Evolutionary conservation across 805 yeast genomes (phyloP).

Genomic region (Ascoidea asiatica): DNA sequence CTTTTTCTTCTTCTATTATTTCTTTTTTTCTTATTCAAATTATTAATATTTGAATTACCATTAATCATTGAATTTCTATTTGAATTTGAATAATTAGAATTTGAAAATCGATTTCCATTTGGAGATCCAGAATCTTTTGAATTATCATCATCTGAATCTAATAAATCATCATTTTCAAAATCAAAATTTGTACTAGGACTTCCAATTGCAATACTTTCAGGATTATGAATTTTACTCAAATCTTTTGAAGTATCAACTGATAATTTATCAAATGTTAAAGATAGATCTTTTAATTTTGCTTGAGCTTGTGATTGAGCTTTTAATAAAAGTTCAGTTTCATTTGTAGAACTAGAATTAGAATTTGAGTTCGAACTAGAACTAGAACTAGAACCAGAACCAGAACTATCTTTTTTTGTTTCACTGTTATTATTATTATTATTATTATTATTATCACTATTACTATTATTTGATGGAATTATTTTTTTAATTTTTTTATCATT

Average conservation of each 20-base stretch:
- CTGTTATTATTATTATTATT: background rate
- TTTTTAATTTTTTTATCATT: conserved; percentile 13
- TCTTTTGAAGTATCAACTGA: conserved; percentile 7
- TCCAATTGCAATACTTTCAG: too few relatives aligned
- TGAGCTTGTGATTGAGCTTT: background rate
- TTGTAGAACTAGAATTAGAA: background rate
- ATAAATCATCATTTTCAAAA: background rate
- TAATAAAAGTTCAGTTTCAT: background rate
- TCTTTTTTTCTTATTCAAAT: background rate
- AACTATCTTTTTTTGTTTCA: too few relatives aligned
- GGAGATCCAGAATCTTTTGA: background rate
- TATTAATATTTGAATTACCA: too few relatives aligned
- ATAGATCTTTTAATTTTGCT: conserved; percentile 2
- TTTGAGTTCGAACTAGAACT: background rate
- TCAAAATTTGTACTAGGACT: too few relatives aligned
- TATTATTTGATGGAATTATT: conserved; percentile 1
- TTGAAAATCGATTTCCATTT: background rate
- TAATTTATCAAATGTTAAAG: conserved; percentile 1
- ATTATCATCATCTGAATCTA: background rate
- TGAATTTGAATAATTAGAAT: too few relatives aligned
- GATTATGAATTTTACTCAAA: conserved; percentile 1
- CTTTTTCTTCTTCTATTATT: background rate
- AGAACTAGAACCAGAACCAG: background rate
- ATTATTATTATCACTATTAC: background rate
- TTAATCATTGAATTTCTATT: too few relatives aligned